phyloP scores from a whole-genome alignment of 2,329 filamentous ascomycete genomes.

The Metarhizium guizhouense region DNA sequence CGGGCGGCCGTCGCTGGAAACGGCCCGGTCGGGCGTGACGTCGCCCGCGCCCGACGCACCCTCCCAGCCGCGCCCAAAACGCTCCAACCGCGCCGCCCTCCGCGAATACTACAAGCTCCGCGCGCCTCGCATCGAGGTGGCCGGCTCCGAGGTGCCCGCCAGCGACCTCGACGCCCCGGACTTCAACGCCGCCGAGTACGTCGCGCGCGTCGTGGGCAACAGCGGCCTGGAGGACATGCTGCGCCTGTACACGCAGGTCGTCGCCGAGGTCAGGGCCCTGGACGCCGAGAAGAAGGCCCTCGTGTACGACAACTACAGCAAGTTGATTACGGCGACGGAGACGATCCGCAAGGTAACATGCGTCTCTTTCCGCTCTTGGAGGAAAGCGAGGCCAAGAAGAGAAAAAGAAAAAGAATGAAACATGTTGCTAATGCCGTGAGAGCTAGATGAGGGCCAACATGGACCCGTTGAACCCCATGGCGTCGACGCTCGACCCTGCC shows the following conservation, averaged over 20 bases:
- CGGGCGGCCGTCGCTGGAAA: slow-evolving; percentile 64
- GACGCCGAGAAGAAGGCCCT: slow-evolving; percentile 95
- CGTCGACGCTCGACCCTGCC: slow-evolving; percentile 62
- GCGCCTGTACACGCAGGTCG: slow-evolving; percentile 58
- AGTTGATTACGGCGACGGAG: slow-evolving; percentile 91
- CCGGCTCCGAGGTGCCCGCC: slow-evolving; percentile 48
- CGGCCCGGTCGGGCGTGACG: slow-evolving; percentile 47
- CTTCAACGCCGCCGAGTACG: slow-evolving; percentile 66
- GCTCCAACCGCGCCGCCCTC: slow-evolving; percentile 73
- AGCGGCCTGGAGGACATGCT: slow-evolving; percentile 61
- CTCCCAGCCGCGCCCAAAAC: slow-evolving; percentile 31
- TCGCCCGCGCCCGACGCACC: slow-evolving; percentile 36
- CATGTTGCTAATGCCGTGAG: background rate
- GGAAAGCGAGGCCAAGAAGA: no score
- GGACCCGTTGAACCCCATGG: slow-evolving; percentile 69
- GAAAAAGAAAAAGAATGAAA: no score
- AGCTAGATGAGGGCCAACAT: slow-evolving; percentile 66
- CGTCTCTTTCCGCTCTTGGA: background rate
- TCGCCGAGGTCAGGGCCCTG: slow-evolving; percentile 77
- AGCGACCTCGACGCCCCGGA: slow-evolving; percentile 64
- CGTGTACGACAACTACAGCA: slow-evolving; percentile 97
- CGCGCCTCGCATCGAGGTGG: slow-evolving; percentile 35
- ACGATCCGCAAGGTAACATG: slow-evolving; percentile 67
- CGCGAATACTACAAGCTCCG: slow-evolving; percentile 88
- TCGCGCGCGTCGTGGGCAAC: slow-evolving; percentile 50